These are phyloP conservation scores for Starmerella etchellsii DNA, from an alignment of 805 yeast genomes.

Conservation along the genomic window DNA sequence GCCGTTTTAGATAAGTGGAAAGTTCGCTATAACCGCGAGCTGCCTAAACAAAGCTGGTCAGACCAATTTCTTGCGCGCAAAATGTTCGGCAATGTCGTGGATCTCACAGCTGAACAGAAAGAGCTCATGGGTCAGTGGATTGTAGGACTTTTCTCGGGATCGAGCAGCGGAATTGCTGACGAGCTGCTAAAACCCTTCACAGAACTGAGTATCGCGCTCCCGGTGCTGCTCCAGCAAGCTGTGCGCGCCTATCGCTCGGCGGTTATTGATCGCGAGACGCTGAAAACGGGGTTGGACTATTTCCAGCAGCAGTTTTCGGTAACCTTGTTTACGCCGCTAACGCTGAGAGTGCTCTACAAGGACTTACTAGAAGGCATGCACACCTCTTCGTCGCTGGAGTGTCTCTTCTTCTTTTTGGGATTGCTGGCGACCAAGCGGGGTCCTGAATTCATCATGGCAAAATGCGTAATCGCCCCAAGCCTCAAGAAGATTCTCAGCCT, in stretches of 20 bases:
- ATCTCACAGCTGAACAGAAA: conserved; percentile 16
- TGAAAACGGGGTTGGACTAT: conserved; percentile 73
- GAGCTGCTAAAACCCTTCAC: conserved; percentile 57
- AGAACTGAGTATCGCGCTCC: conserved; percentile 50
- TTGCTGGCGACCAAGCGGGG: conserved; percentile 1
- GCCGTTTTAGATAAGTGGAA: conserved; percentile 1
- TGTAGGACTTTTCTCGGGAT: conserved; percentile 62
- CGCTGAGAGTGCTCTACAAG: conserved; percentile 38
- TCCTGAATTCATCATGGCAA: conserved; percentile 4
- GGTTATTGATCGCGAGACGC: conserved; percentile 43
- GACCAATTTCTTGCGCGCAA: background rate
- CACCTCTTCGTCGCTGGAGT: conserved; percentile 12
- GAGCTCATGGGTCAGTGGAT: conserved; percentile 56
- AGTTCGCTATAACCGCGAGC: background rate
- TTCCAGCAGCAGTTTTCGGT: conserved; percentile 69
- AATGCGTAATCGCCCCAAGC: background rate
- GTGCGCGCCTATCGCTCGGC: conserved; percentile 45
- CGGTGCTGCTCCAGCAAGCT: conserved; percentile 62
- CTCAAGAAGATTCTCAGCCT: background rate
- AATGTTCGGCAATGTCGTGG: conserved; percentile 2
- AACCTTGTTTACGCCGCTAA: conserved; percentile 39
- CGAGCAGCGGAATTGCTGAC: conserved; percentile 60
- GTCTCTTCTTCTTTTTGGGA: conserved; percentile 8
- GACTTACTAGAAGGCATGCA: conserved; percentile 26
- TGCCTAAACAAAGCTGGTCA: conserved; percentile 4